Evolutionary conservation across 805 yeast genomes (phyloP), one percentile per base, ranked within the genome.

Genomic region (Candida saitoana): DNA sequence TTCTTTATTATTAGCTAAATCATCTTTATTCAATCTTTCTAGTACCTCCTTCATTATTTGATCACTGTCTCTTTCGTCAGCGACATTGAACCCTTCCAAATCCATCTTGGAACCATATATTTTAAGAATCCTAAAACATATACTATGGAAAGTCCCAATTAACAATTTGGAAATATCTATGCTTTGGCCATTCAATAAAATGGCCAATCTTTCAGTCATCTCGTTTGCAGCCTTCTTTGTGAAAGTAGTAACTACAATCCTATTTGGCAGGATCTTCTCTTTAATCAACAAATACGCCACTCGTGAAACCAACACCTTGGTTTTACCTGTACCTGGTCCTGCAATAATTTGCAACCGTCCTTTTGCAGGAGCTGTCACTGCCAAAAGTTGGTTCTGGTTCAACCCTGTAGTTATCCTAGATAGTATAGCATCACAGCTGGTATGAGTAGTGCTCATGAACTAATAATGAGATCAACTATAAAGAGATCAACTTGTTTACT

Each of bases 211-310:
- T 24, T 78, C 83, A 9, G 68, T 63, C 86, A 91, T 82, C 62
- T 91, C 98, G 40, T 71, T 75, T 1, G 97, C 95, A 0, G 99
- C 98, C 52, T 85, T 87, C 52, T 87, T 86, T 9, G 98, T 91
- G 65, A 91, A 91, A 0, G 98, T 90, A 4, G 96, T 87, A 16
- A 90, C 93, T 1, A 91, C 75, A 15, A 93, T 73, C 36, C 74
- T 64, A 25, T 71, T 67, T 0, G 97, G 90, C 1, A 69, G 65
- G 0, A 86, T 59, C 1, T 71, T 61, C 27, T 75, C 69, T 6
- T 73, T 59, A 3, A 76, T 45, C 5, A 90, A 50, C 20, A 90
- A 64, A 52, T 80, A 76, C 0, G 90, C 90, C 7, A 90, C 93
- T 35, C 96, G 68, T 1, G 88, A 73, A 0, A 87, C 81, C 20